phyloP scores from a whole-genome alignment of 306 rosid species.

The Psophocarpus tetragonolobus region DNA sequence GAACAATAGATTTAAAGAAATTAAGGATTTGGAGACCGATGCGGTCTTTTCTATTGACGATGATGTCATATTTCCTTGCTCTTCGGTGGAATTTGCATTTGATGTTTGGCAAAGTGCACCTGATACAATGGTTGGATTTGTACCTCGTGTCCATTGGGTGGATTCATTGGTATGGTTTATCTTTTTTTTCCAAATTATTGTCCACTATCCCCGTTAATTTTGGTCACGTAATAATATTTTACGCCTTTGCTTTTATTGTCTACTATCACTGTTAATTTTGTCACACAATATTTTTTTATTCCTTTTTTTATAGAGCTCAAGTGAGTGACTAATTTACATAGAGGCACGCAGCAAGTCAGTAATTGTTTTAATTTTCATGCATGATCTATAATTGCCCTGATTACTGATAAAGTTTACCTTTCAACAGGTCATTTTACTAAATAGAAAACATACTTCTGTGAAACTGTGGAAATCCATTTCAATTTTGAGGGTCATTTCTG shows the following conservation, averaged over 20 bases:
- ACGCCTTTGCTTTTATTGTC: constrained; percentile 11
- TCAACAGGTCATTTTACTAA: not conserved
- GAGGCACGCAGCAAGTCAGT: not conserved
- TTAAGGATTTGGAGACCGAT: constrained; percentile 68
- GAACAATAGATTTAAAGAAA: constrained; percentile 91
- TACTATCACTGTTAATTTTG: constrained; percentile 10
- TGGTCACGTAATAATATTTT: not conserved
- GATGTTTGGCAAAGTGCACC: constrained; percentile 94
- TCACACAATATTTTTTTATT: not conserved
- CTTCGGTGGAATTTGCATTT: constrained; percentile 85
- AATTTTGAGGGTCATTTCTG: not conserved
- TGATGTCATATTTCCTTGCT: constrained; percentile 90
- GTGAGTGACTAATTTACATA: not conserved
- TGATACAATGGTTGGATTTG: constrained; percentile 96
- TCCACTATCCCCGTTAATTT: not conserved
- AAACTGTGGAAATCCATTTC: constrained; percentile 7
- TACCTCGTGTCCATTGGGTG: constrained; percentile 89
- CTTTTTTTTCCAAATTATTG: not conserved
- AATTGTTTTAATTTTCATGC: constrained; percentile 1
- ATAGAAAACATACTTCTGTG: not conserved
- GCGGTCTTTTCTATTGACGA: constrained; percentile 91
- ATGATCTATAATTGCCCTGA: not conserved
- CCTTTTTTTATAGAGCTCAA: constrained; percentile 2
- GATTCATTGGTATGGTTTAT: constrained; percentile 59
- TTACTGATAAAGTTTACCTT: not conserved